Conservation (phyloP, 2,329 filamentous ascomycete genomes). For the Escovopsis sp. region DNA sequence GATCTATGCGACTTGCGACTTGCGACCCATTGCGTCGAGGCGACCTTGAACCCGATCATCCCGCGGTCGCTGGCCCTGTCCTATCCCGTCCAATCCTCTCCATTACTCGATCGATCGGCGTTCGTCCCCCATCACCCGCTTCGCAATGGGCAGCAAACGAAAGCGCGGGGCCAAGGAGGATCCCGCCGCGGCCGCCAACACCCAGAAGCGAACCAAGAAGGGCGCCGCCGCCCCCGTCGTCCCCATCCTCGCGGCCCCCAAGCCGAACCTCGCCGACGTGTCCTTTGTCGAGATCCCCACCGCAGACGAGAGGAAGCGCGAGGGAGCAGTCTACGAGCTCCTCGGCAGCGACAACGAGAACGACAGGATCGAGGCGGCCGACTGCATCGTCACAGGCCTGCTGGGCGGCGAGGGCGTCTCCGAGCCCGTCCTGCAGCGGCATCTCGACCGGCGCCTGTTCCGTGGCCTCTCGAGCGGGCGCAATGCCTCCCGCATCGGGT, state of each 20-base stretch:
- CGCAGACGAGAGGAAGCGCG: slow-evolving; percentile 40
- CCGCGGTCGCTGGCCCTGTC: too few relatives aligned
- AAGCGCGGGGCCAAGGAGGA: slow-evolving; percentile 21
- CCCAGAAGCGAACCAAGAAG: slow-evolving; percentile 19
- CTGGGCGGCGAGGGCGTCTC: slow-evolving; percentile 33
- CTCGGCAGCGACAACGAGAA: slow-evolving; percentile 44
- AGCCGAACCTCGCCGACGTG: slow-evolving; percentile 18
- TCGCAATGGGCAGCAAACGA: slow-evolving; percentile 20
- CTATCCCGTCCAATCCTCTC: too few relatives aligned
- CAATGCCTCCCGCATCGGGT: slow-evolving; percentile 78
- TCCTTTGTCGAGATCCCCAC: slow-evolving; percentile 37
- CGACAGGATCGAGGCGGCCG: slow-evolving; percentile 43
- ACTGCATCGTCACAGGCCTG: slow-evolving; percentile 42
- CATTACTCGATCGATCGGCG: not conserved
- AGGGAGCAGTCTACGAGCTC: slow-evolving; percentile 44
- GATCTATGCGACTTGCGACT: too few relatives aligned
- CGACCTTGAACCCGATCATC: too few relatives aligned
- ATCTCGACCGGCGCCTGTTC: slow-evolving; percentile 57
- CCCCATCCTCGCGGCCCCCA: slow-evolving; percentile 8
- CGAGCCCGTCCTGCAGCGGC: slow-evolving; percentile 40
- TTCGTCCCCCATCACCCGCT: slow-evolving; percentile 1
- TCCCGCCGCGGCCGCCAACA: slow-evolving; percentile 12
- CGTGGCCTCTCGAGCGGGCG: slow-evolving; percentile 79
- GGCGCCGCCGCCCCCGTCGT: slow-evolving; percentile 10
- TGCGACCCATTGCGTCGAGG: too few relatives aligned